phyloP scores from a whole-genome alignment of 108 stramenopile genomes.

The Nitzschia sp. region DNA sequence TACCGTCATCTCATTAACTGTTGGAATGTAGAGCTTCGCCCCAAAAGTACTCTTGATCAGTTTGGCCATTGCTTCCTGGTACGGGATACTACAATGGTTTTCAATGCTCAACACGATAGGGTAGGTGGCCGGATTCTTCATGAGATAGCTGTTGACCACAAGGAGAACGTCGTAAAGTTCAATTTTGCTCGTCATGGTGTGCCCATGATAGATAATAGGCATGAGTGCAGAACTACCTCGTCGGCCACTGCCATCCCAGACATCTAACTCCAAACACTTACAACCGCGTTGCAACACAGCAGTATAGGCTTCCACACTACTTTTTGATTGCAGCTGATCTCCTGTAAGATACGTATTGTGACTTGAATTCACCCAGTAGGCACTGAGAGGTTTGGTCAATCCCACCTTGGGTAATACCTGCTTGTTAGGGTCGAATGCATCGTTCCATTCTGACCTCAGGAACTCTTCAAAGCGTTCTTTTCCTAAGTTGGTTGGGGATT shows the following conservation, averaged over 20 bases:
- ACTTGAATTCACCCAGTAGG: slow-evolving; percentile 89
- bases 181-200: slow-evolving; percentile 89
- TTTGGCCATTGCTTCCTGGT: slow-evolving; percentile 81
- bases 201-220: slow-evolving; percentile 91
- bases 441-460: slow-evolving; percentile 51
- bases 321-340: slow-evolving; percentile 82
- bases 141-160: slow-evolving; percentile 64
- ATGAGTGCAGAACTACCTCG: slow-evolving; percentile 11
- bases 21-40: slow-evolving; percentile 61
- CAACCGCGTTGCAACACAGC: slow-evolving; percentile 83
- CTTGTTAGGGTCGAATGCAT: slow-evolving; percentile 60
- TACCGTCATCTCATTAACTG: slow-evolving; percentile 1
- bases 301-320: slow-evolving; percentile 76
- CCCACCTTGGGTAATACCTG: slow-evolving; percentile 23
- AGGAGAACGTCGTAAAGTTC: slow-evolving; percentile 68
- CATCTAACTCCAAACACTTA: slow-evolving; percentile 96
- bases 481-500: neutral
- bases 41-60: slow-evolving; percentile 65
- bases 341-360: slow-evolving; percentile 98
- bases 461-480: slow-evolving; percentile 47
- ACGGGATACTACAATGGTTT: slow-evolving; percentile 88
- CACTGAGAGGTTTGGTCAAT: neutral
- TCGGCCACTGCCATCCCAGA: slow-evolving; percentile 80
- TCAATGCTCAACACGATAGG: slow-evolving; percentile 95
- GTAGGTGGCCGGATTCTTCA: slow-evolving; percentile 50